Percentiles rank a stretch among this genome's conserved stretches.
Evolutionary conservation across 495 filamentous ascomycete species (phyloP).

Genomic region (Penicillium roqueforti): DNA sequence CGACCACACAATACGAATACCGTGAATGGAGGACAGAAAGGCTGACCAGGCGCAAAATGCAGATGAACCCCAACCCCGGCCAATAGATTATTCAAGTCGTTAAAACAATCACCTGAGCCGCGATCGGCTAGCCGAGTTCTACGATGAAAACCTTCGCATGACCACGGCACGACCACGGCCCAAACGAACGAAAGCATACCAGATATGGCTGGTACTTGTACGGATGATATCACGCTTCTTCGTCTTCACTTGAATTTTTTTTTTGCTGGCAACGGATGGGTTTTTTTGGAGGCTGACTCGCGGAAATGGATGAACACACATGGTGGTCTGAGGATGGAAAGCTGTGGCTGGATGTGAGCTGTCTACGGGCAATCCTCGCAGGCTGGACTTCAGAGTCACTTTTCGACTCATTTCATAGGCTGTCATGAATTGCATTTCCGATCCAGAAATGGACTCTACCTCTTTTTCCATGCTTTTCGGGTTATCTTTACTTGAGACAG

Average conservation of each 20-base stretch:
- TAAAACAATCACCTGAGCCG: slow-evolving; percentile 27
- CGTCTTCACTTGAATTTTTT: slow-evolving; percentile 29
- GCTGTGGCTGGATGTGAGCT: slow-evolving; percentile 19
- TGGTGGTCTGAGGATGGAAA: slow-evolving; percentile 28
- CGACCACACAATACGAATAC: slow-evolving; percentile 2
- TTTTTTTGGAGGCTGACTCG: slow-evolving; percentile 21
- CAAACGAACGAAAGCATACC: slow-evolving; percentile 30
- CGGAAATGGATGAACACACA: slow-evolving; percentile 22
- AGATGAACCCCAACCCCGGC: slow-evolving; percentile 45
- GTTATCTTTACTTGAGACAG: not conserved
- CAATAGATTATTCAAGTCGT: slow-evolving; percentile 23
- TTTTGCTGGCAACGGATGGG: slow-evolving; percentile 27
- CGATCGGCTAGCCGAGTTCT: slow-evolving; percentile 25
- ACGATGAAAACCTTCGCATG: slow-evolving; percentile 26
- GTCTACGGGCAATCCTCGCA: slow-evolving; percentile 5
- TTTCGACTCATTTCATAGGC: slow-evolving; percentile 30
- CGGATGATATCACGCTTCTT: slow-evolving; percentile 37
- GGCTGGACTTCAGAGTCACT: slow-evolving; percentile 20
- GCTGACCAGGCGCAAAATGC: slow-evolving; percentile 20
- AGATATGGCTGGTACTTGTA: slow-evolving; percentile 32
- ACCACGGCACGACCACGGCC: slow-evolving; percentile 21
- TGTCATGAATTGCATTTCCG: slow-evolving; percentile 32
- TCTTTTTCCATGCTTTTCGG: slow-evolving; percentile 3
- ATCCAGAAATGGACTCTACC: slow-evolving; percentile 25
- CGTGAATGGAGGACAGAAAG: slow-evolving; percentile 9